Base-by-base conservation (phyloP, 371 early-diverging fungal genomes). In the Mortierella sp. region DNA sequence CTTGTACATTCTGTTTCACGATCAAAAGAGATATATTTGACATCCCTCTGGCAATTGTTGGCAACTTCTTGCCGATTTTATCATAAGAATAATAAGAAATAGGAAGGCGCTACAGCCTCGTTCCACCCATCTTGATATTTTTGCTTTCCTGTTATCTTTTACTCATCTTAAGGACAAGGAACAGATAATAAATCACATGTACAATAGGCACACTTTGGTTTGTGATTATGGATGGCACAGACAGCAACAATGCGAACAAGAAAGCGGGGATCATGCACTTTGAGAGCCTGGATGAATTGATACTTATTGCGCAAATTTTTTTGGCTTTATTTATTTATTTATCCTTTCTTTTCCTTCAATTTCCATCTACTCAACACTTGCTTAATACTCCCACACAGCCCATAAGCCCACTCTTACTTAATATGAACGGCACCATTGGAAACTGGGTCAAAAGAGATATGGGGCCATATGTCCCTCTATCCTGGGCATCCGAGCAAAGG, bases 21-120 rank as follows among this genome's bases (percentile, higher is more conserved):
- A 94, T 97, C 83, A 95, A 95, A 76, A 83, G 95, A 45, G 96
- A 96, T 82, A 93, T 96, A 34, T 96, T 97, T 86, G 96, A 96
- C 83, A 87, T 96, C 32, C 97, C 97, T 8, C 85, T 95, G 69
- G 94, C 92, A 28, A 91, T 95, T 69, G 87, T 95, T n/a, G 95
- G 95, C 62, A 93, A 94, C 72, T 79, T 79, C 60, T 64, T 79
- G 67, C 80, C 79, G 0, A 79, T 79, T 61, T 56, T 79, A 22
- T 72, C 79, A 10, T 79, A 54, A 68, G 47, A 13, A 19, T 47
- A 19, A 37, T 9, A 13, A 13, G 13, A 37, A 37, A 37, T 37
- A 37, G 40, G 40, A 13, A 37, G 40, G 13, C 10, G 40, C 10
- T 40, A 15, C 5, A 40, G 34, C 19, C n/a, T 29, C 12, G 34